phyloP scores from a whole-genome alignment of 192 early-diverging fungal genomes.

The Allomyces arbusculus region DNA sequence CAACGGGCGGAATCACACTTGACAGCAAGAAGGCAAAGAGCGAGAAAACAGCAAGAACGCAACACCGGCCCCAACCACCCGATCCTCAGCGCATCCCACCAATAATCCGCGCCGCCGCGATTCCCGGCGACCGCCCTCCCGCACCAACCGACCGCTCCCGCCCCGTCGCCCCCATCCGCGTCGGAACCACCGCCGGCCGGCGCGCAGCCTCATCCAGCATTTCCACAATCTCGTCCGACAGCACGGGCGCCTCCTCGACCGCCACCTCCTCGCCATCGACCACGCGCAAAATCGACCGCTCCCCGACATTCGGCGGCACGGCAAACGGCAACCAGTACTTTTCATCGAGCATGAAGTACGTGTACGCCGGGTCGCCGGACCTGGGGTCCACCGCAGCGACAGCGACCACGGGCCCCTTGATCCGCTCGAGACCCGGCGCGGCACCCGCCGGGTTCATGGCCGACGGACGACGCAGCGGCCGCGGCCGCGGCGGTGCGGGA shows the following conservation, averaged over 20 bases:
- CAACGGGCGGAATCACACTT: no score
- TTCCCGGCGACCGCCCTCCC: no score
- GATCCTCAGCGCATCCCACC: no score
- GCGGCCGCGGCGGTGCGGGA: background rate
- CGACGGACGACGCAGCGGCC: background rate
- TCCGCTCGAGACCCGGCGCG: no score
- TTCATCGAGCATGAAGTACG: constrained; percentile 30
- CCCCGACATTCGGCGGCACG: constrained; percentile 21
- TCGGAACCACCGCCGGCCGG: no score
- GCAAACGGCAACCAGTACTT: constrained; percentile 33
- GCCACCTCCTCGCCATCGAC: background rate
- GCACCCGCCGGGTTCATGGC: constrained; percentile 2
- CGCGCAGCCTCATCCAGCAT: background rate
- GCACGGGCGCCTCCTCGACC: background rate
- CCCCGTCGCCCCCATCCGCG: no score
- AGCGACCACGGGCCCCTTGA: constrained; percentile 7
- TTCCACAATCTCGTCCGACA: background rate
- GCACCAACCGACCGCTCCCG: no score
- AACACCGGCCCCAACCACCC: no score
- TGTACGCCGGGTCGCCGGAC: constrained; percentile 15
- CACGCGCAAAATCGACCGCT: background rate
- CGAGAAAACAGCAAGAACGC: no score
- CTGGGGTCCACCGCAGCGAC: constrained; percentile 22
- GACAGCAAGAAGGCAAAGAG: no score
- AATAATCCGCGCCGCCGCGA: no score